Percentiles rank a stretch among this genome's conserved stretches.
Evolutionary conservation across 306 rosid genomes (phyloP).

Genomic region (Crotalaria pallida): DNA sequence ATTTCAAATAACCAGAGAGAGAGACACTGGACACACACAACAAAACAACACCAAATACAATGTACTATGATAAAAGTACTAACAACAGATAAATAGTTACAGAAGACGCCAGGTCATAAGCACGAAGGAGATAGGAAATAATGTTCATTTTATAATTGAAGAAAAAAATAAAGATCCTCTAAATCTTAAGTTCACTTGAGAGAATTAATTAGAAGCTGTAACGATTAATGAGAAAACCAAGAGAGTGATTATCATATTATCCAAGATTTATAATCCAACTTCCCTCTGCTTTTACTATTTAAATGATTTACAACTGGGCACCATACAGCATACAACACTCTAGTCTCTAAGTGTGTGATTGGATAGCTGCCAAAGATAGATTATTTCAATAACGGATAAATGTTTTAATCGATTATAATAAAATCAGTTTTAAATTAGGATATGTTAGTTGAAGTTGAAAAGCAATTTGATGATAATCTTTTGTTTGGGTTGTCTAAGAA

Average conservation of each 20-base stretch:
- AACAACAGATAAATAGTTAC: neutral
- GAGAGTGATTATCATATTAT: neutral
- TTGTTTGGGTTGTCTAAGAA: too few species aligned
- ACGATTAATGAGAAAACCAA: neutral
- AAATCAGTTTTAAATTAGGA: too few species aligned
- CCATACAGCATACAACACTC: neutral
- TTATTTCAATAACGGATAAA: too few species aligned
- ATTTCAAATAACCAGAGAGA: neutral
- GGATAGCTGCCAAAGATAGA: too few species aligned
- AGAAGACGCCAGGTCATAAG: neutral
- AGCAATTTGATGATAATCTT: too few species aligned
- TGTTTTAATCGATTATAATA: too few species aligned
- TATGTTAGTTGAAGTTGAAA: too few species aligned
- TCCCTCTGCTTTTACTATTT: neutral
- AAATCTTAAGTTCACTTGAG: neutral
- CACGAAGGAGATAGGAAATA: neutral
- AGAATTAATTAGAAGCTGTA: neutral
- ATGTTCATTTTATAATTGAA: neutral
- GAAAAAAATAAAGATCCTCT: conserved; percentile 8
- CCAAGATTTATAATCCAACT: neutral
- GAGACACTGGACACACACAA: neutral
- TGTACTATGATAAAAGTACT: neutral
- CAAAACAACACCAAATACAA: neutral
- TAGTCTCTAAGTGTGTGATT: neutral
- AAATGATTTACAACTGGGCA: neutral